These are phyloP conservation scores for Dioszegia aurantiaca DNA, from an alignment of 768 basidiomycete genomes.

Conservation along the genomic window DNA sequence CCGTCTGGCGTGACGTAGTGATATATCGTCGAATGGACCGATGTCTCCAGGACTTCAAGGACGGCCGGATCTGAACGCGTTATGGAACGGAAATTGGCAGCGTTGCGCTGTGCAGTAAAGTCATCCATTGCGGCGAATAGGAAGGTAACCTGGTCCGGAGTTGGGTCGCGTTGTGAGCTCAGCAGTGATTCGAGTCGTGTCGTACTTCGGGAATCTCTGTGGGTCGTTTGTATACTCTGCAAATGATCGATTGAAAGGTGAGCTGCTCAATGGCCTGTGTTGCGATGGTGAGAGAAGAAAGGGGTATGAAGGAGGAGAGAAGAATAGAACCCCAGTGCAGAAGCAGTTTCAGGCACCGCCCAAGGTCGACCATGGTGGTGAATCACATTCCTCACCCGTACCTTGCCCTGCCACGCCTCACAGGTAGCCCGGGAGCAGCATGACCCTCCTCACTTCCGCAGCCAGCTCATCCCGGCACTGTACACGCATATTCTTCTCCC, in stretches of 20 bases:
- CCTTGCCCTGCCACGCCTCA: too few relatives aligned
- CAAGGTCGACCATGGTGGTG: background rate
- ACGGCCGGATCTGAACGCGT: slow-evolving; percentile 33
- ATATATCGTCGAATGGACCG: slow-evolving; percentile 36
- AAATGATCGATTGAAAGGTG: too few relatives aligned
- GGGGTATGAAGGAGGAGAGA: background rate
- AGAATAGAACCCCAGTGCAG: background rate
- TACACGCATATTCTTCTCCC: background rate
- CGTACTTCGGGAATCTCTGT: too few relatives aligned
- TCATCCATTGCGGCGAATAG: slow-evolving; percentile 1
- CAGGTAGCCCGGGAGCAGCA: too few relatives aligned
- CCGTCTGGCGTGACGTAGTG: slow-evolving; percentile 17
- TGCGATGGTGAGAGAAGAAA: too few relatives aligned
- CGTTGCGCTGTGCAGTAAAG: slow-evolving; percentile 17
- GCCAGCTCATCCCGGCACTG: background rate
- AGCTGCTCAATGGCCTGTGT: too few relatives aligned
- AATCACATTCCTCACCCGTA: background rate
- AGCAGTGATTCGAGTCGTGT: too few relatives aligned
- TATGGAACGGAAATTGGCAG: slow-evolving; percentile 37
- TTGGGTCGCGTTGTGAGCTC: too few relatives aligned
- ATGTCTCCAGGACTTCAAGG: slow-evolving; percentile 33
- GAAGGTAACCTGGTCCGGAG: too few relatives aligned
- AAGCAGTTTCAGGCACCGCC: background rate
- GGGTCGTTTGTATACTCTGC: too few relatives aligned
- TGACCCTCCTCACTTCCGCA: too few relatives aligned